A percentile compares a stretch with the other conserved stretches of the same genome.
phyloP scores from a whole-genome alignment of 2,329 filamentous ascomycete genomes.

The Monilinia vaccinii-corymbosi region DNA sequence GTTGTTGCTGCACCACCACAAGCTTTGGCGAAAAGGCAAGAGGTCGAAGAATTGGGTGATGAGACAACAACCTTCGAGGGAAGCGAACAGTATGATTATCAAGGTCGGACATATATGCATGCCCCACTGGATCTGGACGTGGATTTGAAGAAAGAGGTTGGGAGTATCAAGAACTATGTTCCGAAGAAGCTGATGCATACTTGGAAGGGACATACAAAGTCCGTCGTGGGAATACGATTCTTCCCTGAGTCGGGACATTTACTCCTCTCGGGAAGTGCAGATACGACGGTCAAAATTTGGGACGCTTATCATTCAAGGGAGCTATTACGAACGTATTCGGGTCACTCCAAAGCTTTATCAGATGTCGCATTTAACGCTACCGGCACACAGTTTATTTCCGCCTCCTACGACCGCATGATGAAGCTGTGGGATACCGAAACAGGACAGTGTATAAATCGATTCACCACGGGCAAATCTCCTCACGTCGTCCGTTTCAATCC shows the following conservation, averaged over 20 bases:
- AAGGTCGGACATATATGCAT: constrained; percentile 96
- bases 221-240: constrained; percentile 82
- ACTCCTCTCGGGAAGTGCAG: constrained; percentile 79
- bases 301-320: constrained; percentile 87
- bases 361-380: constrained; percentile 79
- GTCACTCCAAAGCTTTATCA: constrained; percentile 82
- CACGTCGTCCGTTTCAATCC: constrained; percentile 95
- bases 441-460: constrained; percentile 77
- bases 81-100: constrained; percentile 76
- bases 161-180: constrained; percentile 79
- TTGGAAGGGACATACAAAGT: constrained; percentile 77
- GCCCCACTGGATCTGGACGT: constrained; percentile 84
- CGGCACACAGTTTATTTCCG: constrained; percentile 80
- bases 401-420: constrained; percentile 90
- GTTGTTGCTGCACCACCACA: constrained; percentile 47
- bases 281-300: constrained; percentile 87
- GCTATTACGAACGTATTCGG: constrained; percentile 81
- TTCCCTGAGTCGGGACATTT: constrained; percentile 84
- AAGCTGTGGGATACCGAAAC: constrained; percentile 99
- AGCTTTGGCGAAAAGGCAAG: constrained; percentile 45
- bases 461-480: constrained; percentile 88
- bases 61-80: constrained; percentile 89
- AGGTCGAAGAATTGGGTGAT: constrained; percentile 50
- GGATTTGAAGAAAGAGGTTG: constrained; percentile 71
- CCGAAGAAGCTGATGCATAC: constrained; percentile 90